A percentile compares a stretch with the other conserved stretches of the same genome.
Conservation (phyloP, 257 asterid genomes). For the Solanum pinnatisectum region DNA sequence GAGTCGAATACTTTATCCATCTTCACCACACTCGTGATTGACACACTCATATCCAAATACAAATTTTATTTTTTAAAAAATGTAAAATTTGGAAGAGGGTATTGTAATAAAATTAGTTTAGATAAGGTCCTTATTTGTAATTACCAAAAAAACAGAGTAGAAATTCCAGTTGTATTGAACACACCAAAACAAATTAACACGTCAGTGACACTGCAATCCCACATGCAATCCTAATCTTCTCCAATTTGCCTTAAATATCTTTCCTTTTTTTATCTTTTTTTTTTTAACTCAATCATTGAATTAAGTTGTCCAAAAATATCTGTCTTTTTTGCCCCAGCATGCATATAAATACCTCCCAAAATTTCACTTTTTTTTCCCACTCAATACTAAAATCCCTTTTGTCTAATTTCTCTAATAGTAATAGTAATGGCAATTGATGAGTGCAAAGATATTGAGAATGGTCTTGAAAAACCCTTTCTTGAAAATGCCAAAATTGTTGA, state of each 20-base stretch:
- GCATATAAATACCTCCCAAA: slow-evolving; percentile 4
- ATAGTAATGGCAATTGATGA: slow-evolving; percentile 30
- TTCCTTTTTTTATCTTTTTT: neutral
- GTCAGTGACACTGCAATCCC: slow-evolving; percentile 45
- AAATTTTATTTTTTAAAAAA: too few species aligned
- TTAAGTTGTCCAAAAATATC: neutral
- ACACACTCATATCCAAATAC: neutral
- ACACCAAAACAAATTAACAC: slow-evolving; percentile 18
- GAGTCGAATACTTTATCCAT: too few species aligned
- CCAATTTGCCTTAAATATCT: neutral
- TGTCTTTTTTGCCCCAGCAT: slow-evolving; percentile 1
- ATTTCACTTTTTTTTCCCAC: neutral
- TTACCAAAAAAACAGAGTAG: neutral
- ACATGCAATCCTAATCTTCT: neutral
- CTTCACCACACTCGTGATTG: neutral
- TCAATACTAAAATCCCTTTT: neutral
- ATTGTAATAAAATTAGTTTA: neutral
- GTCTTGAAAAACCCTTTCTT: slow-evolving; percentile 42
- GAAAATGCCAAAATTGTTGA: slow-evolving; percentile 4
- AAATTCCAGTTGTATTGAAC: neutral
- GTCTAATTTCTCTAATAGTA: neutral
- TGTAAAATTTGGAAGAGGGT: neutral
- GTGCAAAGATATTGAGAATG: slow-evolving; percentile 37
- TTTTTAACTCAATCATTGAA: neutral
- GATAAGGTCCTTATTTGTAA: neutral